A percentile compares a stretch with the other conserved stretches of the same genome.
phyloP scores from a whole-genome alignment of 768 basidiomycete genomes.

The Tricholoma bakamatsutake region DNA sequence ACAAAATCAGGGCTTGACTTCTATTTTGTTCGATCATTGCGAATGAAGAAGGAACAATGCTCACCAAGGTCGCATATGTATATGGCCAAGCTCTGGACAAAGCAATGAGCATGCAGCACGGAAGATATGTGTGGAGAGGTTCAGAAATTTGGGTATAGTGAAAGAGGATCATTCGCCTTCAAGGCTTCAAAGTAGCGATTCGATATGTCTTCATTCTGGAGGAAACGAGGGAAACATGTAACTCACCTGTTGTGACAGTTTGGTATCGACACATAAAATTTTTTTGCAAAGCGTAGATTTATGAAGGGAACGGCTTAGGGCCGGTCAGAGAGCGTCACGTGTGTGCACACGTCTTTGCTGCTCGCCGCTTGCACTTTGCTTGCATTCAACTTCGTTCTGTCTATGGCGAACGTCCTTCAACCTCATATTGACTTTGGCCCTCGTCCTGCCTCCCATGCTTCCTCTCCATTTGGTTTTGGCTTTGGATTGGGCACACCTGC shows the following conservation, averaged over 20 bases:
- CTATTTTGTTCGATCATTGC: constrained; percentile 68
- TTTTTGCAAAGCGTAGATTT: background rate
- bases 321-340: constrained; percentile 20
- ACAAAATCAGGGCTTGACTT: constrained; percentile 89
- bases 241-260: constrained; percentile 27
- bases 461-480: constrained; percentile 67
- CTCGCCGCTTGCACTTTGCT: background rate
- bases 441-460: constrained; percentile 50
- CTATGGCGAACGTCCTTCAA: constrained; percentile 69
- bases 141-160: constrained; percentile 94
- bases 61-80: constrained; percentile 13
- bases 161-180: constrained; percentile 56
- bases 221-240: constrained; percentile 10
- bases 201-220: constrained; percentile 58
- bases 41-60: constrained; percentile 12
- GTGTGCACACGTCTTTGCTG: background rate
- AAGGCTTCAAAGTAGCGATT: constrained; percentile 87
- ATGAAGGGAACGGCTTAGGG: constrained; percentile 28
- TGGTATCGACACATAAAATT: background rate
- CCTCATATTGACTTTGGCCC: constrained; percentile 61
- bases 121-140: constrained; percentile 19
- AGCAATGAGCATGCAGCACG: constrained; percentile 8
- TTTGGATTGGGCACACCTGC: constrained; percentile 51
- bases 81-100: no score
- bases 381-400: background rate